Evolutionary conservation across 495 filamentous ascomycete genomes (phyloP).

Genomic region (Hyaloscypha hepaticicola): DNA sequence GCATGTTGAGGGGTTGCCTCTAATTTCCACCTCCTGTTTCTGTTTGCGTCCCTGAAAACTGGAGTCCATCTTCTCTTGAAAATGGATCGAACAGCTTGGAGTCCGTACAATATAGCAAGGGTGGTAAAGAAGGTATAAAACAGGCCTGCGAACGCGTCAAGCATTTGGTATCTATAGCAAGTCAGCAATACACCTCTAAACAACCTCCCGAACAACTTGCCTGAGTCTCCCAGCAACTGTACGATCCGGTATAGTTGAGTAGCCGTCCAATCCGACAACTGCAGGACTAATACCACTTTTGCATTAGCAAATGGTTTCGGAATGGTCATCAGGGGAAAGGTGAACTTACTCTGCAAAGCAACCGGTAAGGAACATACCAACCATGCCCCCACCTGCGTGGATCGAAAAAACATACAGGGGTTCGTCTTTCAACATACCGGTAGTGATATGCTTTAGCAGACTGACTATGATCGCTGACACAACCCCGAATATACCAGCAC

Average conservation of each 20-base stretch:
- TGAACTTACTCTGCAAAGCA: not conserved
- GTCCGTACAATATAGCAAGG: not conserved
- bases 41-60: not conserved
- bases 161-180: not conserved
- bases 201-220: not conserved
- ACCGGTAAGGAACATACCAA: not conserved
- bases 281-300: not conserved
- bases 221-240: not conserved
- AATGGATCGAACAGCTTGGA: not conserved
- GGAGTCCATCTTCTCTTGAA: not conserved
- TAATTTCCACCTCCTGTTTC: not conserved
- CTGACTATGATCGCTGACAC: not conserved
- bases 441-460: not conserved
- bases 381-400: not conserved
- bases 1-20: not conserved
- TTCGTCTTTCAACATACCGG: not conserved
- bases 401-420: not conserved
- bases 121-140: not conserved
- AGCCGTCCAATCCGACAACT: not conserved
- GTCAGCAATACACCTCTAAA: not conserved
- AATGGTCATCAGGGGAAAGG: not conserved
- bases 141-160: not conserved
- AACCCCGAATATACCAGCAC: conserved; percentile 5
- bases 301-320: not conserved
- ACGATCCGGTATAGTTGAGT: not conserved